Conservation (phyloP, 495 filamentous ascomycete species). For the Letharia lupina region DNA sequence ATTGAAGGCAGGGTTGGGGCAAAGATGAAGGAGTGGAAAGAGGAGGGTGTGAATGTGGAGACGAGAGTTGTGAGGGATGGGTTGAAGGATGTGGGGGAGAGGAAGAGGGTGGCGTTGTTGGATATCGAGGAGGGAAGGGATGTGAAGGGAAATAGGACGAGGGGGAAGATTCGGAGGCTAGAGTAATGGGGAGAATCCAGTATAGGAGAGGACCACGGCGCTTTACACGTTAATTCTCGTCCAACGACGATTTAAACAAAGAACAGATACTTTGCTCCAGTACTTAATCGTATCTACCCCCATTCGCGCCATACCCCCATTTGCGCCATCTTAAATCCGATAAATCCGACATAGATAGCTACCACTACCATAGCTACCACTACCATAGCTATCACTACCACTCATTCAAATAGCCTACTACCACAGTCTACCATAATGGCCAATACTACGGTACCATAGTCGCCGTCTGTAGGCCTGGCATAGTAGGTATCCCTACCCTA, state of each 20-base stretch:
- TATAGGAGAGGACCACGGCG: neutral
- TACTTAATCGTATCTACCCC: too few species aligned
- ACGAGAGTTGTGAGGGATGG: slow-evolving; percentile 68
- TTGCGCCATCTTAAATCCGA: too few species aligned
- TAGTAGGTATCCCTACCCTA: too few species aligned
- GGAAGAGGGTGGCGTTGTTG: slow-evolving; percentile 79
- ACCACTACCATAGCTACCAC: too few species aligned
- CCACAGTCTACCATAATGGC: too few species aligned
- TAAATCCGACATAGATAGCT: too few species aligned
- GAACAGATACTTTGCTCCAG: neutral
- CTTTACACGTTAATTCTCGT: neutral
- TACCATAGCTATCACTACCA: too few species aligned
- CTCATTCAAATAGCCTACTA: too few species aligned
- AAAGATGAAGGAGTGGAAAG: slow-evolving; percentile 71
- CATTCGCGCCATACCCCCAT: too few species aligned
- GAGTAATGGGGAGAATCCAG: slow-evolving; percentile 16
- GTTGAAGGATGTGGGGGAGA: slow-evolving; percentile 80
- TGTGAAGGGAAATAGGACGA: slow-evolving; percentile 66
- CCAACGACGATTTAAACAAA: neutral
- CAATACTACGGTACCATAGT: too few species aligned
- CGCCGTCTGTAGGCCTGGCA: too few species aligned
- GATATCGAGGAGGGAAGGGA: slow-evolving; percentile 90
- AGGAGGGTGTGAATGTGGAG: slow-evolving; percentile 88
- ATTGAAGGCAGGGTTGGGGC: slow-evolving; percentile 78
- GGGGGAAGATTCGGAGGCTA: slow-evolving; percentile 45